A percentile compares a stretch with the other conserved stretches of the same genome.
phyloP scores from a whole-genome alignment of 2,329 filamentous ascomycete species.

The Blumeria graminis region DNA sequence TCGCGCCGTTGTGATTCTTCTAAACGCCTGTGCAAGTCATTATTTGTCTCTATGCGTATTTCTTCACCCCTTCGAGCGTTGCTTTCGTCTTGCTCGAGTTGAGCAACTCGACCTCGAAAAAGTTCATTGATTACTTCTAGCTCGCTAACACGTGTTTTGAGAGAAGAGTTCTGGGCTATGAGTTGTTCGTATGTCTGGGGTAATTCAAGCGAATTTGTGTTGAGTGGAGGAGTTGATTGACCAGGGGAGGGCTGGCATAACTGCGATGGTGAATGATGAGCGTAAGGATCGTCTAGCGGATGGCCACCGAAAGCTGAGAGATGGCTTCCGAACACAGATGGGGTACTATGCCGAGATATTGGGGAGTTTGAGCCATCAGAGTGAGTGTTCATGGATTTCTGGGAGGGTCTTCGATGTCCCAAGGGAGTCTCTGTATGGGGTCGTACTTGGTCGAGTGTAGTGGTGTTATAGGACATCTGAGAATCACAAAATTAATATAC shows the following conservation, averaged over 20 bases:
- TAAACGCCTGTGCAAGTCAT: conserved; percentile 33
- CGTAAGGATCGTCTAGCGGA: conserved; percentile 36
- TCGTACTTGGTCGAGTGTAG: conserved; percentile 32
- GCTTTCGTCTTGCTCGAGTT: conserved; percentile 55
- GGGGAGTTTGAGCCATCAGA: conserved; percentile 56
- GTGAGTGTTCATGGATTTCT: conserved; percentile 47
- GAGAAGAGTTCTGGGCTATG: conserved; percentile 52
- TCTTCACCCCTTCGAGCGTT: conserved; percentile 37
- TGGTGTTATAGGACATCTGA: conserved; percentile 21
- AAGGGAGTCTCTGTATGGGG: conserved; percentile 29
- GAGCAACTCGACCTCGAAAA: conserved; percentile 47
- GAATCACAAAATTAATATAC: background rate
- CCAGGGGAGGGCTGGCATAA: conserved; percentile 34
- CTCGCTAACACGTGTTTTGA: conserved; percentile 91
- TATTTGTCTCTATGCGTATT: conserved; percentile 28
- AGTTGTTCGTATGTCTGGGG: conserved; percentile 63
- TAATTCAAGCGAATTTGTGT: conserved; percentile 39
- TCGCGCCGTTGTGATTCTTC: conserved; percentile 60
- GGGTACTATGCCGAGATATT: conserved; percentile 56
- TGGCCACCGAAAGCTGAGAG: conserved; percentile 59
- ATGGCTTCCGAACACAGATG: conserved; percentile 48
- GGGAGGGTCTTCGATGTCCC: conserved; percentile 38
- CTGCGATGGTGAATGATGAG: conserved; percentile 31
- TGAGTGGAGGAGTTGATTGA: conserved; percentile 24
- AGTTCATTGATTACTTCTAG: conserved; percentile 83